Evolutionary conservation across 192 early-diverging fungal species (phyloP).

Genomic region (Mortierella claussenii): DNA sequence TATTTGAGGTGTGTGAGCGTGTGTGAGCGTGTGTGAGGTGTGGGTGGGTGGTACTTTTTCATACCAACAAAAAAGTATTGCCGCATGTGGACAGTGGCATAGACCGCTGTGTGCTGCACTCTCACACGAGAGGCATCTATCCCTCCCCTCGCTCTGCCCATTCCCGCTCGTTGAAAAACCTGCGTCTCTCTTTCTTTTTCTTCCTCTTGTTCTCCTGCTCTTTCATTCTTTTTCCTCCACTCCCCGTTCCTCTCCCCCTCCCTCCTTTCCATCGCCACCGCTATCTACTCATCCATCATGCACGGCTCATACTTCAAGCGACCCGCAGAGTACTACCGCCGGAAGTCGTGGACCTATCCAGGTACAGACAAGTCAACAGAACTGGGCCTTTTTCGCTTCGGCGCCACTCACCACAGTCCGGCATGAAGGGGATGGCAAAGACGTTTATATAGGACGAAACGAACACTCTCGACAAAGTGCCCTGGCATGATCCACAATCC

Average conservation of each 20-base stretch:
- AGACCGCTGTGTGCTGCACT: too few species aligned
- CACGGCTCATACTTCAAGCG: conserved; percentile 26
- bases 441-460: too few species aligned
- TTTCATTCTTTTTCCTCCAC: neutral
- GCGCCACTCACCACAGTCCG: neutral
- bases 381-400: neutral
- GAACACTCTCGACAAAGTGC: too few species aligned
- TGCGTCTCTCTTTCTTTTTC: conserved; percentile 3
- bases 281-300: neutral
- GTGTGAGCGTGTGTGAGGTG: too few species aligned
- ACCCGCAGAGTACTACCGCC: conserved; percentile 37
- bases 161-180: neutral
- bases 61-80: too few species aligned
- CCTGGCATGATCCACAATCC: too few species aligned
- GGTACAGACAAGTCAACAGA: conserved; percentile 7
- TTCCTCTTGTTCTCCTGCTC: neutral
- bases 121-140: too few species aligned
- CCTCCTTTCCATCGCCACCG: neutral
- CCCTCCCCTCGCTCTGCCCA: neutral
- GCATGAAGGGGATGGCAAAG: too few species aligned
- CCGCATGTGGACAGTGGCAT: too few species aligned
- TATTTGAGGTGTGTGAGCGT: too few species aligned
- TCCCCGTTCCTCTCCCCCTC: neutral
- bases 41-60: too few species aligned
- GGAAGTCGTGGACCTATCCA: conserved; percentile 43